Percentiles rank a stretch among this genome's conserved stretches.
These are phyloP conservation scores for Entomophthora muscae DNA, from an alignment of 371 early-diverging fungal genomes.

Conservation along the genomic window DNA sequence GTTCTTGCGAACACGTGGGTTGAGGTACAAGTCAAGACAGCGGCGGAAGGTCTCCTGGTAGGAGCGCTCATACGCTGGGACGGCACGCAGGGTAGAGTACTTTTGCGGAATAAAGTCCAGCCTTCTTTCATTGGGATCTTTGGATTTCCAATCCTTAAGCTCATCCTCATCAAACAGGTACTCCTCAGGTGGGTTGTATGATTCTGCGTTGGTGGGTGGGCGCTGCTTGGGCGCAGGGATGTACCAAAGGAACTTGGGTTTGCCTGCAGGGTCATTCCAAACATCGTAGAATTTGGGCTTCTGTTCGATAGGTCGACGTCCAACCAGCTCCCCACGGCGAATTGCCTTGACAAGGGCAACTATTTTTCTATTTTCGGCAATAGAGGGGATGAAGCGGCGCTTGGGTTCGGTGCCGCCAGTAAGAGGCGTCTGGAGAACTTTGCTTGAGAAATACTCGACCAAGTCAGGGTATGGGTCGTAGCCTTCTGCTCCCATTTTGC, in stretches of 20 bases:
- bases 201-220: constrained; percentile 80
- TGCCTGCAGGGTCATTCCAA: constrained; percentile 53
- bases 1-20: constrained; percentile 79
- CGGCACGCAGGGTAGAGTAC: constrained; percentile 54
- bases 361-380: constrained; percentile 72
- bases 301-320: constrained; percentile 34
- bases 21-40: constrained; percentile 89
- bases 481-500: constrained; percentile 59
- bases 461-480: constrained; percentile 74
- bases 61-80: constrained; percentile 72
- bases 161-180: constrained; percentile 76
- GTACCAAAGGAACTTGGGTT: constrained; percentile 32
- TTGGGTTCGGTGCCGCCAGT: constrained; percentile 82
- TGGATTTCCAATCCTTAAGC: constrained; percentile 47
- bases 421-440: constrained; percentile 59
- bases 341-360: constrained; percentile 91
- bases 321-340: constrained; percentile 64
- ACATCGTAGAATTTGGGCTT: constrained; percentile 54
- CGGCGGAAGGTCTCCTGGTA: constrained; percentile 89
- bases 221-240: constrained; percentile 82
- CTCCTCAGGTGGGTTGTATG: constrained; percentile 96
- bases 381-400: constrained; percentile 85
- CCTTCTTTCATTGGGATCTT: constrained; percentile 63
- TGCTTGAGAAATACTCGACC: constrained; percentile 84
- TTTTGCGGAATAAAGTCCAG: constrained; percentile 74